phyloP scores from a whole-genome alignment of 805 yeast genomes.

The Starmera caribaea region DNA sequence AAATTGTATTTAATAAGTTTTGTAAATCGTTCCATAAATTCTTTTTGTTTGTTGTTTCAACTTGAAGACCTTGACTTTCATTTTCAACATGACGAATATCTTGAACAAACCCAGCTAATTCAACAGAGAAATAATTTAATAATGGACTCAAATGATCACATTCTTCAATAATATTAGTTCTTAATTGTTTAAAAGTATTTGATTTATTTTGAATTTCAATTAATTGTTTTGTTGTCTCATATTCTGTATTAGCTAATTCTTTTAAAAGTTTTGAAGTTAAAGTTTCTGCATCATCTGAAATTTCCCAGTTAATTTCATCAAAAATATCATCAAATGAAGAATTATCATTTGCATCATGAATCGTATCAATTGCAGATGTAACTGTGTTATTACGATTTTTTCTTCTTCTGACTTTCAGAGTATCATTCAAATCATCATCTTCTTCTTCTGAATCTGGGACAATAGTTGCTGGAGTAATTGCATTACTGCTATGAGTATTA shows the following conservation, averaged over 20 bases:
- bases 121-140: slow-evolving; percentile 48
- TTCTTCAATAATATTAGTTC: slow-evolving; percentile 35
- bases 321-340: slow-evolving; percentile 50
- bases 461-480: slow-evolving; percentile 10
- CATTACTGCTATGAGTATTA: background rate
- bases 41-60: slow-evolving; percentile 74
- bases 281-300: slow-evolving; percentile 50
- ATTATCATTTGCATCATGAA: slow-evolving; percentile 6
- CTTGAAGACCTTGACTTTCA: slow-evolving; percentile 75
- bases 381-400: slow-evolving; percentile 18
- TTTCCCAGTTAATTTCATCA: slow-evolving; percentile 71
- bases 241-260: slow-evolving; percentile 55
- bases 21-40: slow-evolving; percentile 61
- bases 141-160: slow-evolving; percentile 48
- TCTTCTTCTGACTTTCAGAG: slow-evolving; percentile 4
- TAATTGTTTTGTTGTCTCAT: slow-evolving; percentile 47
- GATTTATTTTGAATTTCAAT: slow-evolving; percentile 39
- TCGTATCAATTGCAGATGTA: slow-evolving; percentile 25
- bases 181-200: slow-evolving; percentile 30
- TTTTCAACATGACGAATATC: slow-evolving; percentile 65
- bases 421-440: slow-evolving; percentile 11
- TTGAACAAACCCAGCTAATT: slow-evolving; percentile 50
- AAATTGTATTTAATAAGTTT: slow-evolving; percentile 60
- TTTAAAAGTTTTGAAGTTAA: slow-evolving; percentile 47
- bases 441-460: slow-evolving; percentile 12